Evolutionary conservation across 768 basidiomycete genomes (phyloP).

Genomic region (Fomitopsis pulvina): DNA sequence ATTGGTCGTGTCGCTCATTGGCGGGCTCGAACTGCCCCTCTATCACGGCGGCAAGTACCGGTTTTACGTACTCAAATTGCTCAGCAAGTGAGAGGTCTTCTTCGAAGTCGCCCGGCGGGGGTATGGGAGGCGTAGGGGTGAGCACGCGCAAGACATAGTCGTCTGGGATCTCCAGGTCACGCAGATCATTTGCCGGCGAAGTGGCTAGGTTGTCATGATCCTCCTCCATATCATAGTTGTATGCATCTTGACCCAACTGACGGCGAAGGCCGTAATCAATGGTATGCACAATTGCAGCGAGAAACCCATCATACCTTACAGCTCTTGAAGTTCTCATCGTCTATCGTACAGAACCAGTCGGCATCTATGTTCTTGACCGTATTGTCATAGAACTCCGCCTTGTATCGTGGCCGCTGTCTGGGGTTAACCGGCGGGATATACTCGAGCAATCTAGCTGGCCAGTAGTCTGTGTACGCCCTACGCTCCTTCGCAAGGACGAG

Average conservation of each 20-base stretch:
- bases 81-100: constrained; percentile 39
- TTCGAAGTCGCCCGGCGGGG: constrained; percentile 35
- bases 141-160: constrained; percentile 31
- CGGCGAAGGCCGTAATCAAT: neutral
- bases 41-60: constrained; percentile 54
- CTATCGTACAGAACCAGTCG: constrained; percentile 49
- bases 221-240: constrained; percentile 31
- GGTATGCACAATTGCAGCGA: neutral
- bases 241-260: constrained; percentile 53
- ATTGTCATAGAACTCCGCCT: constrained; percentile 54
- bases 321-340: constrained; percentile 53
- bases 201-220: constrained; percentile 17
- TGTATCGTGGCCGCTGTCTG: constrained; percentile 40
- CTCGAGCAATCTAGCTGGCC: constrained; percentile 58
- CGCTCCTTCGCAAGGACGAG: constrained; percentile 47
- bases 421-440: constrained; percentile 41
- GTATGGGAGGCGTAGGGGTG: constrained; percentile 35
- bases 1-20: constrained; percentile 38
- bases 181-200: neutral
- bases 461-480: constrained; percentile 36
- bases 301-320: constrained; percentile 41
- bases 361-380: constrained; percentile 34
- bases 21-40: constrained; percentile 51
- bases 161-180: constrained; percentile 5
- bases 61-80: constrained; percentile 63